Evolutionary conservation across 305 asterid genomes (phyloP), one percentile per base, ranked within the genome.

Genomic region (Rubia occidens): DNA sequence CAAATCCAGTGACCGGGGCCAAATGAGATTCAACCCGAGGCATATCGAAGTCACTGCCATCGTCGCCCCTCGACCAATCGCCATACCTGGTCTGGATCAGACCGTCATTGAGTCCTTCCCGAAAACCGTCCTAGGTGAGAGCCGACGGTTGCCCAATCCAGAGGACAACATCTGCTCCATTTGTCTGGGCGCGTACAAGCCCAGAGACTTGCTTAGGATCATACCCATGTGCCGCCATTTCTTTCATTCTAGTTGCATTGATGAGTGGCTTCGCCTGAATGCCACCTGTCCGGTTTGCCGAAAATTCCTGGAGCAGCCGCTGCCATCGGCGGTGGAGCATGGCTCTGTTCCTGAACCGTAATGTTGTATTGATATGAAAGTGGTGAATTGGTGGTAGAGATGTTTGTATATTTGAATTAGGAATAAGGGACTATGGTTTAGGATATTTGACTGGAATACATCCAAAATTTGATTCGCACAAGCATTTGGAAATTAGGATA

Each of bases 211-310:
- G 0, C 56, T 77, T 0, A 68, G 80, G 64, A 61, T 68, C 54
- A 68, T 77, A 11, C 80, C 80, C 11, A 40, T 37, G 1, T 77
- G 80, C 32, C 71, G 51, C 5, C 80, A 77, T 58, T 77, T 66
- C 66, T 77, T 72, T 42, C 80, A 77, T 37, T 75, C 71, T 0
- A 45, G 17, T 10, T 76, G 79, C 43, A 76, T 76, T 24, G 79
- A 76, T 44, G 79, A 66, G 45, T 76, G 79, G 79, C 76, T 76
- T 29, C 68, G 59, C 17, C 43, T 76, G 70, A 76, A 76, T 55
- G 77, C 76, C 4, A 54, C 77, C 21, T 76, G 80, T 64, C 80
- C 80, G 4, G 74, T 76, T n/a, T 76, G 80, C 54, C 73, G 80
- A 68, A 76, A 72, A 39, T 26, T 55, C 10, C 77, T 69, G 63